Conservation (phyloP, 768 basidiomycete genomes). For the Hericium coralloides region DNA sequence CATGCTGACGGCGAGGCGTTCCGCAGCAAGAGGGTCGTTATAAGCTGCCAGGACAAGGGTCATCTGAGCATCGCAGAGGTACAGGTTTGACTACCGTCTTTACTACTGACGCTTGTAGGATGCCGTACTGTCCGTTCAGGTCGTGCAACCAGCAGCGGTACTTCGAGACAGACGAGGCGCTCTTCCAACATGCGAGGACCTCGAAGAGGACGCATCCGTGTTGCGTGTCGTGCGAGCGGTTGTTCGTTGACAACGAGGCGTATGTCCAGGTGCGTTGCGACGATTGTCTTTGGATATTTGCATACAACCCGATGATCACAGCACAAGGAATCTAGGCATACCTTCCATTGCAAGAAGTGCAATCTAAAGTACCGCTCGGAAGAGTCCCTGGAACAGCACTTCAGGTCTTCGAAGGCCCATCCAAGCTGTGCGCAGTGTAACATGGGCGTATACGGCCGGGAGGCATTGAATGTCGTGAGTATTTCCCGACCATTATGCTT, state of each 20-base stretch:
- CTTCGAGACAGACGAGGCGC: background rate
- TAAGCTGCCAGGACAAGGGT: background rate
- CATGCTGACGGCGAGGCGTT: background rate
- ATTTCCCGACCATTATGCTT: background rate
- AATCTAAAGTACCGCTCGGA: background rate
- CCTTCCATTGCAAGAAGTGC: background rate
- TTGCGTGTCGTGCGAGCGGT: background rate
- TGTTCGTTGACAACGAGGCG: background rate
- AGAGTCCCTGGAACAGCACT: background rate
- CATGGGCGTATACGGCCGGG: background rate
- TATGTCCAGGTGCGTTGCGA: background rate
- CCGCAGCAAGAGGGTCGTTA: background rate
- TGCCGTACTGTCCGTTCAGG: background rate
- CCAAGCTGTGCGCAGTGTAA: background rate
- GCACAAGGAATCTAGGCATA: background rate
- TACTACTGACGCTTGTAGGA: background rate
- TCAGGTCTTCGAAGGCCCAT: background rate
- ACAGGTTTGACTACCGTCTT: background rate
- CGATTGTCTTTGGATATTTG: background rate
- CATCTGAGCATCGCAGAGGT: background rate
- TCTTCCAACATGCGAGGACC: background rate
- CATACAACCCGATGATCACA: background rate
- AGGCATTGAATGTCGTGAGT: background rate
- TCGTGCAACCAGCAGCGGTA: background rate
- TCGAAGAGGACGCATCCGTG: background rate